Evolutionary conservation across 495 filamentous ascomycete genomes (phyloP), one percentile per base, ranked within the genome.

Genomic region (Xylaria flabelliformis): DNA sequence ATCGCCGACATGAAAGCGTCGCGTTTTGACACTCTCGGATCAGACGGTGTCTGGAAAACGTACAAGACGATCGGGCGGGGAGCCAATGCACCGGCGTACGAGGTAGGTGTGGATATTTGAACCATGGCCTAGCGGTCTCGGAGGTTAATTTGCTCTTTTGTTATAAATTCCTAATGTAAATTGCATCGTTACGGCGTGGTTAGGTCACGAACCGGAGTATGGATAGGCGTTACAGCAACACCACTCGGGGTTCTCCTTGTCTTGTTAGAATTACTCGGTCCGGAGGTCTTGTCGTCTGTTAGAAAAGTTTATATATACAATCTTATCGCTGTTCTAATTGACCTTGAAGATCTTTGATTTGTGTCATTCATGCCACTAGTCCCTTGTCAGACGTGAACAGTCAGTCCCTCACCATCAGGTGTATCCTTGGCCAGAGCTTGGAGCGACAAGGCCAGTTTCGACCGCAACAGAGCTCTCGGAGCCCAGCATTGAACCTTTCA

Each of bases 11-110:
- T 80, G 80, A 39, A 86, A 85, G 76, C 88, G 59, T 88, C 91
- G 74, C 87, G 91, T n/a, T 93, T 93, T 74, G 91, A 94, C 76
- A 91, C 87, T 3, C 82, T 93, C 62, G 80, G 82, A 4, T 85
- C 85, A 21, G 82, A 91, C 48, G 87, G 85, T 0, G 74, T 81
- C 64, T 84, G 78, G 77, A 77, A 85, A 75, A 88, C 79, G 48
- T 89, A 86, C 72, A 85, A 85, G 71, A 89, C 88, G 1, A 81
- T 88, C 12, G 88, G 88, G 26, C 78, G 82, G 67, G 69, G 82
- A 13, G 78, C 74, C 13, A 73, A 76, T 61, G 77, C 74, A 5
- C 71, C 76, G 24, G 55, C 72, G 21, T 79, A 76, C 51, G 73
- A 78, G 56, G 55, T 69, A 46, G 77, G 74, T 19, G 69, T 79